Conservation (phyloP, 371 early-diverging fungal species). For the Parasitella parasitica region DNA sequence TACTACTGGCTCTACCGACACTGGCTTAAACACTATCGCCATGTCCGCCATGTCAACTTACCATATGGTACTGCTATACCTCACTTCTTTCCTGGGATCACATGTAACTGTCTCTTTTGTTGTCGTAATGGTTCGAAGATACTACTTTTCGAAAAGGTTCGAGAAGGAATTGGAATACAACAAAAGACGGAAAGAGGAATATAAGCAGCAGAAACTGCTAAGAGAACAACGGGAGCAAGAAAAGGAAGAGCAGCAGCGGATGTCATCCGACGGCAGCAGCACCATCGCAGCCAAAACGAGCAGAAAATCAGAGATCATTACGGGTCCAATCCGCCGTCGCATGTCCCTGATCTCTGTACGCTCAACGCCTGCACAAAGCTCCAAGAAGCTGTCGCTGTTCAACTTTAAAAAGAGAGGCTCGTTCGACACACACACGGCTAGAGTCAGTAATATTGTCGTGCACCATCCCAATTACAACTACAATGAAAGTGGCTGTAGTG, state of each 20-base stretch:
- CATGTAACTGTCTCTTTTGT: slow-evolving; percentile 28
- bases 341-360: slow-evolving; percentile 28
- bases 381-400: neutral
- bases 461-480: slow-evolving; percentile 1
- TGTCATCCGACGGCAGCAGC: neutral
- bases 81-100: slow-evolving; percentile 31
- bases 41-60: slow-evolving; percentile 37
- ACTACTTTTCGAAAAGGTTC: slow-evolving; percentile 40
- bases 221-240: slow-evolving; percentile 4
- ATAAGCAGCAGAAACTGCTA: slow-evolving; percentile 9
- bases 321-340: slow-evolving; percentile 22
- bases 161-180: slow-evolving; percentile 32
- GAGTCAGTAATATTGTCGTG: slow-evolving; percentile 8
- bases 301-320: neutral
- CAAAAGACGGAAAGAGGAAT: slow-evolving; percentile 27
- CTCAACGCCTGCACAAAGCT: slow-evolving; percentile 16
- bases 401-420: neutral
- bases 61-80: slow-evolving; percentile 28
- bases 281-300: neutral
- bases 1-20: slow-evolving; percentile 32
- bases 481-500: neutral
- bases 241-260: neutral
- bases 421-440: neutral
- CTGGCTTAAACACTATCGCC: slow-evolving; percentile 37
- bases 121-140: slow-evolving; percentile 39